Percentiles rank a stretch among this genome's conserved stretches.
These are phyloP conservation scores for Maudiozyma turicensis DNA, from an alignment of 805 yeast species.

Conservation along the genomic window DNA sequence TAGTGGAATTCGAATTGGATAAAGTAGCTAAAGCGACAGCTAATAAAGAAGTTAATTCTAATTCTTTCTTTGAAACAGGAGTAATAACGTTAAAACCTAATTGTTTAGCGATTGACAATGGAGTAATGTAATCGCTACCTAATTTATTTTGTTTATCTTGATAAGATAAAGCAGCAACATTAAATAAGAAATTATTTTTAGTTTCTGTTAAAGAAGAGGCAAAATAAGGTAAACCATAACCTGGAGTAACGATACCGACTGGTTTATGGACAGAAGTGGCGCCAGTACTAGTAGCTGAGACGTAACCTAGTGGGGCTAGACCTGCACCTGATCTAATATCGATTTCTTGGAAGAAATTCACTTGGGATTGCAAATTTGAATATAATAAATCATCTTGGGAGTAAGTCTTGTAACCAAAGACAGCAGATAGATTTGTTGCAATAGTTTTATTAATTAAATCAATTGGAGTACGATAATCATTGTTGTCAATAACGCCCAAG, in stretches of 20 bases:
- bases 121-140: slow-evolving; percentile 53
- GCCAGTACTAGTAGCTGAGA: slow-evolving; percentile 18
- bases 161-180: slow-evolving; percentile 70
- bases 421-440: slow-evolving; percentile 39
- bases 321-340: slow-evolving; percentile 84
- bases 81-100: slow-evolving; percentile 60
- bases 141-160: slow-evolving; percentile 43
- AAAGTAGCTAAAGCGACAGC: slow-evolving; percentile 51
- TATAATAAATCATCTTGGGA: slow-evolving; percentile 56
- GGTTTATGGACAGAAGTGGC: slow-evolving; percentile 23
- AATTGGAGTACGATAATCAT: slow-evolving; percentile 42
- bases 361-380: slow-evolving; percentile 32
- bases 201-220: slow-evolving; percentile 30
- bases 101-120: slow-evolving; percentile 51
- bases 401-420: slow-evolving; percentile 62
- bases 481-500: slow-evolving; percentile 23
- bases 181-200: slow-evolving; percentile 52
- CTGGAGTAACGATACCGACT: slow-evolving; percentile 45
- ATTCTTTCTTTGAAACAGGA: slow-evolving; percentile 53
- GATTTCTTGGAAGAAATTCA: slow-evolving; percentile 29
- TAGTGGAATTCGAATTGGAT: slow-evolving; percentile 33
- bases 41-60: slow-evolving; percentile 57
- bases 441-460: slow-evolving; percentile 44
- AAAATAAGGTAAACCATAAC: slow-evolving; percentile 61
- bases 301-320: slow-evolving; percentile 65